Percentiles rank a stretch among this genome's conserved stretches.
phyloP scores from a whole-genome alignment of 495 filamentous ascomycete species.

The Penicillium lividum region DNA sequence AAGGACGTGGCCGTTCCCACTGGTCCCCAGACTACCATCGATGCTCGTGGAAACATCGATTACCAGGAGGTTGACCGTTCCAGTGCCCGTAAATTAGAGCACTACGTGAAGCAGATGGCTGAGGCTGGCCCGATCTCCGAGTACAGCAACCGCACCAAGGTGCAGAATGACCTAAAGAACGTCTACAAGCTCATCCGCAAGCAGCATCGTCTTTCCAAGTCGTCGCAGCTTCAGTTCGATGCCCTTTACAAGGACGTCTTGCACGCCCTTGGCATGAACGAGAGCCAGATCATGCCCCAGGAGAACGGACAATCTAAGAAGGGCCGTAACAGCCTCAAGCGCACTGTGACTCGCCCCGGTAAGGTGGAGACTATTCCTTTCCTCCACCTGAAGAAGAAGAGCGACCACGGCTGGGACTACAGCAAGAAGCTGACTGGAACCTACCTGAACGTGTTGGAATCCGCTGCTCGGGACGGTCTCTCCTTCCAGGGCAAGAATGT shows the following conservation, averaged over 20 bases:
- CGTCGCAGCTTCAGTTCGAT: constrained; percentile 94
- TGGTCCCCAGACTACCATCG: constrained; percentile 85
- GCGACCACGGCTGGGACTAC: constrained; percentile 95
- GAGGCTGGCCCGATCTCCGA: constrained; percentile 97
- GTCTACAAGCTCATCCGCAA: constrained; percentile 98
- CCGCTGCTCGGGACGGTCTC: constrained; percentile 81
- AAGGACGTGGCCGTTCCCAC: constrained; percentile 95
- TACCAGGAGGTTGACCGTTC: constrained; percentile 87
- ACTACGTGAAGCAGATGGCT: constrained; percentile 98
- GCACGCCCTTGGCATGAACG: constrained; percentile 92
- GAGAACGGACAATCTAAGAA: constrained; percentile 74
- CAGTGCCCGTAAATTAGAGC: constrained; percentile 94
- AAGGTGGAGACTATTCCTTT: constrained; percentile 98
- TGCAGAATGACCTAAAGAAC: constrained; percentile 88
- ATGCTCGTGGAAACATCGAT: constrained; percentile 82
- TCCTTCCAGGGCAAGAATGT: constrained; percentile 94
- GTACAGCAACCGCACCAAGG: constrained; percentile 97
- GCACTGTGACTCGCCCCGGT: constrained; percentile 66
- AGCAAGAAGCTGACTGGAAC: constrained; percentile 94
- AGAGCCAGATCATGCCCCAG: constrained; percentile 90
- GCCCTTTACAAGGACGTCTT: constrained; percentile 89
- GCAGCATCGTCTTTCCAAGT: constrained; percentile 94
- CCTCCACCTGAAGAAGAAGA: constrained; percentile 94
- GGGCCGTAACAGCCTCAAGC: constrained; percentile 56
- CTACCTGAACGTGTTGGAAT: constrained; percentile 88